These are phyloP conservation scores for Salix suchowensis DNA, from an alignment of 345 rosid species.

Conservation along the genomic window DNA sequence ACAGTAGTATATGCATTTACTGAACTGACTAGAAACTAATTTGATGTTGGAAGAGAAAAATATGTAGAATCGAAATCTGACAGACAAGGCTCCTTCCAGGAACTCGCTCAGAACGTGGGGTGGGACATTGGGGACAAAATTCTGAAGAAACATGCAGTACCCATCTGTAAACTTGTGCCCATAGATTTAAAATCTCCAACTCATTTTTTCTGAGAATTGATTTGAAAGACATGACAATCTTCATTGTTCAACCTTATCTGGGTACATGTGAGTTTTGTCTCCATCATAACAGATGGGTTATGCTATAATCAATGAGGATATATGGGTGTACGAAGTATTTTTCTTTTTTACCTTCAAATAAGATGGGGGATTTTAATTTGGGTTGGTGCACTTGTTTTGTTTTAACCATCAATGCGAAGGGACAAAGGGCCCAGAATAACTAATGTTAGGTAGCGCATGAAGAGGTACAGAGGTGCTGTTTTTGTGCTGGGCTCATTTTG, in stretches of 20 bases:
- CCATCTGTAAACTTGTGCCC: constrained; percentile 11
- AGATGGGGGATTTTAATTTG: background rate
- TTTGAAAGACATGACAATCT: constrained; percentile 3
- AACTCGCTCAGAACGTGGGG: constrained; percentile 14
- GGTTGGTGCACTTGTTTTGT: background rate
- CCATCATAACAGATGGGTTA: background rate
- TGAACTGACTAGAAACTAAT: background rate
- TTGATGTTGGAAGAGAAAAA: background rate
- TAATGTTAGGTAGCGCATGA: background rate
- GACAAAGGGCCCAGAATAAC: background rate
- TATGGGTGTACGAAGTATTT: too few relatives aligned
- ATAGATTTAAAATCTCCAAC: constrained; percentile 5
- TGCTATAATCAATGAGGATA: background rate
- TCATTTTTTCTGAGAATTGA: background rate
- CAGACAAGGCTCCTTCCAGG: constrained; percentile 19
- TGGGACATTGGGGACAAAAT: constrained; percentile 8
- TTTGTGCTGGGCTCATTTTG: constrained; percentile 1
- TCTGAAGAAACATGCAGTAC: background rate
- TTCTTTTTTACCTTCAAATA: background rate
- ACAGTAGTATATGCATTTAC: background rate
- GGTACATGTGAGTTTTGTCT: constrained; percentile 8
- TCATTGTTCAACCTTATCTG: background rate
- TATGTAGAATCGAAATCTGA: background rate
- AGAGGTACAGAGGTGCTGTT: background rate
- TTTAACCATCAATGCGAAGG: background rate